Percentiles rank a stretch among this genome's conserved stretches.
Conservation (phyloP, 2,329 filamentous ascomycete species). For the Myriosclerotinia curreyana region DNA sequence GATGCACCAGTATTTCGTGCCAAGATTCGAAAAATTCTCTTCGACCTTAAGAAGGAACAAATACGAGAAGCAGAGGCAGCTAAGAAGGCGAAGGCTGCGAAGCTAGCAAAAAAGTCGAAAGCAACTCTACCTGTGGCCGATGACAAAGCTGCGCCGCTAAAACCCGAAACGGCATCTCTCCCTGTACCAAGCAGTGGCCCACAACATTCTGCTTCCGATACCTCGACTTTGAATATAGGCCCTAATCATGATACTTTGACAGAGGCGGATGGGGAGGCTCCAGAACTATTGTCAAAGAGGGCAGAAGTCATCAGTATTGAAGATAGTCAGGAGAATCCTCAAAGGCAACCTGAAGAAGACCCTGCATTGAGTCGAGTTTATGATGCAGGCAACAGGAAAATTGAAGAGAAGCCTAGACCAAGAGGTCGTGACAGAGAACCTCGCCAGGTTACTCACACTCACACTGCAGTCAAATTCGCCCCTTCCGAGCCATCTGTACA, state of each 20-base stretch:
- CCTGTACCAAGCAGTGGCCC: constrained; percentile 16
- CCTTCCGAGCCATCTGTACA: neutral
- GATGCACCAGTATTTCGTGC: constrained; percentile 57
- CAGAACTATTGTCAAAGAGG: neutral
- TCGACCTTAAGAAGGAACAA: constrained; percentile 60
- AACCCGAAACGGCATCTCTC: neutral
- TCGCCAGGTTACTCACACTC: neutral
- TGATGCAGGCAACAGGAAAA: neutral
- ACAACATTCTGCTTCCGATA: neutral
- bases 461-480: neutral
- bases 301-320: constrained; percentile 12
- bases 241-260: neutral
- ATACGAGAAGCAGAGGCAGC: neutral
- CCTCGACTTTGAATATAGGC: neutral
- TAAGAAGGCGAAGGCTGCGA: constrained; percentile 5
- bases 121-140: neutral
- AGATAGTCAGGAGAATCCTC: constrained; percentile 13
- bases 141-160: neutral
- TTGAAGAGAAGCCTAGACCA: neutral
- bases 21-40: constrained; percentile 63
- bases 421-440: neutral
- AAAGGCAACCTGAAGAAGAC: neutral
- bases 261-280: neutral
- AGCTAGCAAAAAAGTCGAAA: neutral
- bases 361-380: neutral